Evolutionary conservation across 306 rosid genomes (phyloP), one percentile per base, ranked within the genome.

Genomic region (Lithocarpus polystachyus): DNA sequence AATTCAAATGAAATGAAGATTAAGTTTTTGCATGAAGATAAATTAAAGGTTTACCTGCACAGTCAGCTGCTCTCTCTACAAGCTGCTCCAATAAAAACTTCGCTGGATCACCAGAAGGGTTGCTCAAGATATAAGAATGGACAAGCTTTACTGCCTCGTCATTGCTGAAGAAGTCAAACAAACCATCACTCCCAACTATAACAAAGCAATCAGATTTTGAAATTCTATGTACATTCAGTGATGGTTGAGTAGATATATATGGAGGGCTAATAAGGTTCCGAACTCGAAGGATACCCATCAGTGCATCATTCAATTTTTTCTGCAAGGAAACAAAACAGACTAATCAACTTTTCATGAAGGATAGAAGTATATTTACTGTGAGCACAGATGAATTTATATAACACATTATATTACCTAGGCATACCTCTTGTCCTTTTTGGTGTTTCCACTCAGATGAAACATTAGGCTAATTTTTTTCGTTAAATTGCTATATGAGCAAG

Each of bases 201-300:
- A 90, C 97, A 81, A 93, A 95, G 48, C 80, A 86, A 83, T 95
- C 99, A 40, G 80, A 85, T 56, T 73, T 79, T 68, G 97, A 89
- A 83, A 95, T 93, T 80, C 87, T 84, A 57, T 84, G 99, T 78
- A 95, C 94, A 78, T 87, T 85, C 80, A 91, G 2, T 37, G 96
- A 86, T 51, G 99, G 97, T 86, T 91, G 85, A 76, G 95, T 87
- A 14, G 99, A 90, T 81, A 95, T 68, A 79, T 95, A 95, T 48
- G 99, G 99, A 23, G 99, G 99, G 84, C 96, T 93, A 72, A 45
- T 87, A 76, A 95, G 99, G 84, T 93, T 89, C 35, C 87, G 92
- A 75, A 95, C 97, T 80, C 82, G 92, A 83, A 95, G 98, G 86
- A 95, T 93, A 72, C 99, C 99, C 99, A 95, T 95, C 84, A 95